Conservation (phyloP, 148 eudicot species). For the Chenopodium album region DNA sequence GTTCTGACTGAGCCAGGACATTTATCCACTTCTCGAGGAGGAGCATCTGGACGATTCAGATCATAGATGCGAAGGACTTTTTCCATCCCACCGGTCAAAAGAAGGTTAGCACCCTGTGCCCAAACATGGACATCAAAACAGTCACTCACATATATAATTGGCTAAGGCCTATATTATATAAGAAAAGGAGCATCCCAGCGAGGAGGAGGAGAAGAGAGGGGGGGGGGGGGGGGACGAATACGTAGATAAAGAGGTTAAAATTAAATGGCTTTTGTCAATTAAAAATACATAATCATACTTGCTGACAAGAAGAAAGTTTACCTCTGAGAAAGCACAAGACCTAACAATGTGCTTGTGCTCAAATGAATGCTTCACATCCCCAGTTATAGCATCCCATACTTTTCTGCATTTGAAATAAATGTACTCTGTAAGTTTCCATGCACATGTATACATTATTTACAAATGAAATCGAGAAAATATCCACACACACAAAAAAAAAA, state of each 20-base stretch:
- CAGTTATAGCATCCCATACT: conserved; percentile 95
- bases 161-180: neutral
- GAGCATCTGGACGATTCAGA: conserved; percentile 79
- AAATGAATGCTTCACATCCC: conserved; percentile 88
- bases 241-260: neutral
- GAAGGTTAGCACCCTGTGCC: conserved; percentile 59
- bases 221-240: neutral
- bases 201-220: neutral
- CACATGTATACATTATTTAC: neutral
- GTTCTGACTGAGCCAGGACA: conserved; percentile 97
- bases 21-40: conserved; percentile 87
- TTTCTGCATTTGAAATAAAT: conserved; percentile 52
- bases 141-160: neutral
- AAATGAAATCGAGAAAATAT: neutral
- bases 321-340: conserved; percentile 95
- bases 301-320: conserved; percentile 16
- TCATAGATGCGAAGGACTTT: conserved; percentile 87
- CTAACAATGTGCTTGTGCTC: conserved; percentile 98
- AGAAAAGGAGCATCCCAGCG: neutral
- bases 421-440: neutral
- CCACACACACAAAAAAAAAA: neutral
- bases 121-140: conserved; percentile 2
- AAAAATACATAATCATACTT: neutral
- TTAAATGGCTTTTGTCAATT: neutral
- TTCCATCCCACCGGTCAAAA: conserved; percentile 92